phyloP scores from a whole-genome alignment of 257 asterid species.

The Euphrasia confusa region DNA sequence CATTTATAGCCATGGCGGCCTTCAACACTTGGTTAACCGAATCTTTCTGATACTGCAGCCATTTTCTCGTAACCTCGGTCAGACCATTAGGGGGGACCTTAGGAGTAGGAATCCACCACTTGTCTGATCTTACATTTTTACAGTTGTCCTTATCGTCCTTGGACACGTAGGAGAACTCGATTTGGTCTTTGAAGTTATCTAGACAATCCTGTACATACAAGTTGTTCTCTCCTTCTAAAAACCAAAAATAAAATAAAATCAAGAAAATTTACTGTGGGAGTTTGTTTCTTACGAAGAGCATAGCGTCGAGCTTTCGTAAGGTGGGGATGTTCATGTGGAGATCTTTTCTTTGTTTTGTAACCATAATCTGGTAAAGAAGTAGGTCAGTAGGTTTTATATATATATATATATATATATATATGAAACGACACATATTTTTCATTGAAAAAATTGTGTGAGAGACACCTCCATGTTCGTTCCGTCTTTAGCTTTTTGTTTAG shows the following conservation, averaged over 20 bases:
- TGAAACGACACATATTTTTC: neutral
- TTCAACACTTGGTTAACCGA: conserved; percentile 77
- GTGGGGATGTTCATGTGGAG: conserved; percentile 87
- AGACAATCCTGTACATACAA: conserved; percentile 64
- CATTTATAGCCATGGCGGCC: conserved; percentile 91
- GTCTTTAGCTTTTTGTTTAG: conserved; percentile 64
- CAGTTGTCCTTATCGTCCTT: conserved; percentile 42
- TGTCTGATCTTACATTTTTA: conserved; percentile 31
- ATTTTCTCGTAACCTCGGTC: conserved; percentile 58
- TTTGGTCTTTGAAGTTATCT: conserved; percentile 69
- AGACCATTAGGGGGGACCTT: conserved; percentile 68
- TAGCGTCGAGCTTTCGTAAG: conserved; percentile 65
- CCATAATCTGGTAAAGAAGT: conserved; percentile 55
- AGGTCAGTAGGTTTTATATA: neutral
- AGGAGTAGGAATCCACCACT: conserved; percentile 97
- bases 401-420: neutral
- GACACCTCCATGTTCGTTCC: conserved; percentile 77
- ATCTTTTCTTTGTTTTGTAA: conserved; percentile 64
- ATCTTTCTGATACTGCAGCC: conserved; percentile 80
- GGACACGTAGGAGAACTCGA: conserved; percentile 55
- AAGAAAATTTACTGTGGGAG: neutral
- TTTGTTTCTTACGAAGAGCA: conserved; percentile 65
- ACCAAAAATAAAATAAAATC: neutral
- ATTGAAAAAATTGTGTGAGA: neutral
- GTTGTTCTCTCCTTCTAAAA: neutral